These are phyloP conservation scores for Irpex sp. DNA, from an alignment of 1,284 basidiomycete species.

Conservation along the genomic window DNA sequence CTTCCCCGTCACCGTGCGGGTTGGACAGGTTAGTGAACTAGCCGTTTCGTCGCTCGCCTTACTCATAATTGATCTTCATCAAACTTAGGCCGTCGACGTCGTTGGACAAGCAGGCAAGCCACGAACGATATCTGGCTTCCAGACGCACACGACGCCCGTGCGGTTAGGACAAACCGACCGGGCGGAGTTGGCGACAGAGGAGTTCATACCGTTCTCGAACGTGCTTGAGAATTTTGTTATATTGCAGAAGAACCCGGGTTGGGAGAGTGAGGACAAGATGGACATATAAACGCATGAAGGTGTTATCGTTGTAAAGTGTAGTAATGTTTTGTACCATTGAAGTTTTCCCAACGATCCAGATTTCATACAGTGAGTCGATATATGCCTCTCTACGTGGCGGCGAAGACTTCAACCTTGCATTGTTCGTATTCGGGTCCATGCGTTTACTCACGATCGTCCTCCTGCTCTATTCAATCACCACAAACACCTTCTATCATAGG, in stretches of 20 bases:
- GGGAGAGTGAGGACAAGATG: constrained; percentile 81
- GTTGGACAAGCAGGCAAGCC: constrained; percentile 92
- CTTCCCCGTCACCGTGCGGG: constrained; percentile 88
- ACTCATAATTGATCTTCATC: constrained; percentile 7
- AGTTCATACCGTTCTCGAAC: constrained; percentile 88
- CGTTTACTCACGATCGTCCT: too few species aligned
- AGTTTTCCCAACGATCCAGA: neutral
- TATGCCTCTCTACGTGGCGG: too few species aligned
- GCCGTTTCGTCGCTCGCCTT: neutral
- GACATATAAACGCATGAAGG: constrained; percentile 44
- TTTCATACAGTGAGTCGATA: too few species aligned
- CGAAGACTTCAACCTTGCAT: too few species aligned
- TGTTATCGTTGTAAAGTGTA: neutral
- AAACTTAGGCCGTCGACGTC: constrained; percentile 76
- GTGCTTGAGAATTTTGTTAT: constrained; percentile 91
- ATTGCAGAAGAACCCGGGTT: constrained; percentile 83
- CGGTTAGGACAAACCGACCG: constrained; percentile 91
- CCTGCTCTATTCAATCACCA: too few species aligned
- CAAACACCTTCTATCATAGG: too few species aligned
- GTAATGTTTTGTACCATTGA: constrained; percentile 1
- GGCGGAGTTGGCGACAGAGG: constrained; percentile 95
- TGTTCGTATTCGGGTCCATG: too few species aligned
- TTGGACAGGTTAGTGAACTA: constrained; percentile 70
- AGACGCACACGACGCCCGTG: constrained; percentile 96
- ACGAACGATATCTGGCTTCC: constrained; percentile 90